Evolutionary conservation across 768 basidiomycete species (phyloP), one percentile per base, ranked within the genome.

Genomic region (Termitomyces sp.): DNA sequence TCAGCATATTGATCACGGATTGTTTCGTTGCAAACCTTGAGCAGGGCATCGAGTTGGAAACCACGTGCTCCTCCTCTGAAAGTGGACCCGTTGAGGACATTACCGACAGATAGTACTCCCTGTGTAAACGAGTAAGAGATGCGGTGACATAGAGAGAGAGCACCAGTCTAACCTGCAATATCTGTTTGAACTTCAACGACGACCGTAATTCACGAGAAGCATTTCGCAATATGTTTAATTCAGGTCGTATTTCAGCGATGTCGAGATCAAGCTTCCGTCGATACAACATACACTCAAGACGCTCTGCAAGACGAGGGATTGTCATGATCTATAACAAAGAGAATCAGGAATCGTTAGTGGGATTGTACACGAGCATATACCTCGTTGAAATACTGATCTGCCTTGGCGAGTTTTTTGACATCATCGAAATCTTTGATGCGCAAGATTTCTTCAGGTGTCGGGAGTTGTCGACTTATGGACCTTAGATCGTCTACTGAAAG

Each of bases 41-140:
- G 67, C 23, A 98, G 69, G 0, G 88, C 83, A 52, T 91, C 88
- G 23, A 98, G 73, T 61, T 86, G 88, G 71, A 98, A 96, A 1
- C 94, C 95, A 4, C 73, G 74, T 13, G 94, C 94, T 32, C 83
- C 80, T 16, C 94, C 94, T 36, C 94, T 83, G 69, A 91, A 94
- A 0, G 82, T 88, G 2, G 89, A 85, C 1, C 79, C 80, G 66
- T 98, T 97, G 58, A 98, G 68, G 0, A 79, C 79, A 63, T 97
- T 98, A 0, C 94, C 94, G 16, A 96, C 74, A 1, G 76, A 70
- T 2, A 97, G 75, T 0, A 96, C 81, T 49, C 81, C 80, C 87
- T 93, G 57, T 3, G 23, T 46, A 33, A 54, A 44, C 36, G 56
- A 33, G 39, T 53, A 12, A 57, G 16, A 7, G 33, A 16, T 22